phyloP scores from a whole-genome alignment of 805 yeast genomes.

The Komagataella mondaviorum region DNA sequence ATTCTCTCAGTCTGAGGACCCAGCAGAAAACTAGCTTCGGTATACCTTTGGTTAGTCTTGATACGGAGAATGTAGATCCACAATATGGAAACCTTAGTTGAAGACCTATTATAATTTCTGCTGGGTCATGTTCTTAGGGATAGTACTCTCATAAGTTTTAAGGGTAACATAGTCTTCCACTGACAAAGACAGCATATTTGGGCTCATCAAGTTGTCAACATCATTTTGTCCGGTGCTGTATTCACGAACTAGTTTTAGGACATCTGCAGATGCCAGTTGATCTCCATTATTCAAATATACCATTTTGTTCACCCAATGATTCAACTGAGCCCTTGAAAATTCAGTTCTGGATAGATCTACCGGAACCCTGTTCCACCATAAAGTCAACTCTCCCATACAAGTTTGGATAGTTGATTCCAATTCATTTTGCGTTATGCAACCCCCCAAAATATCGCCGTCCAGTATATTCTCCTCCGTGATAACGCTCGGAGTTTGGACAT shows the following conservation, averaged over 20 bases:
- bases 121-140: conserved; percentile 1
- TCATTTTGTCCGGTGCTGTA: conserved; percentile 39
- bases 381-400: background rate
- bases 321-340: conserved; percentile 59
- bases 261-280: conserved; percentile 36
- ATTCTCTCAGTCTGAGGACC: background rate
- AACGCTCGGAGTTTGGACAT: conserved; percentile 14
- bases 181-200: conserved; percentile 46
- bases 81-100: background rate
- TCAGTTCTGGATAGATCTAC: conserved; percentile 70
- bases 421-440: conserved; percentile 27
- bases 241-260: conserved; percentile 35
- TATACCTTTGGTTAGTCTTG: background rate
- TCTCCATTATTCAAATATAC: conserved; percentile 35
- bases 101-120: background rate
- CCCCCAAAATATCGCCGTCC: conserved; percentile 45
- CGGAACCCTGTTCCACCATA: conserved; percentile 26
- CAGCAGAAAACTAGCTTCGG: background rate
- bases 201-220: conserved; percentile 26
- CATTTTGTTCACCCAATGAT: conserved; percentile 65
- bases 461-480: conserved; percentile 24
- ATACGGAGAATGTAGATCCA: background rate
- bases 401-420: conserved; percentile 37
- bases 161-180: conserved; percentile 58
- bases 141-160: conserved; percentile 32